Percentiles rank a stretch among this genome's conserved stretches.
Evolutionary conservation across 768 basidiomycete genomes (phyloP).

Genomic region (Amanita phalloides): DNA sequence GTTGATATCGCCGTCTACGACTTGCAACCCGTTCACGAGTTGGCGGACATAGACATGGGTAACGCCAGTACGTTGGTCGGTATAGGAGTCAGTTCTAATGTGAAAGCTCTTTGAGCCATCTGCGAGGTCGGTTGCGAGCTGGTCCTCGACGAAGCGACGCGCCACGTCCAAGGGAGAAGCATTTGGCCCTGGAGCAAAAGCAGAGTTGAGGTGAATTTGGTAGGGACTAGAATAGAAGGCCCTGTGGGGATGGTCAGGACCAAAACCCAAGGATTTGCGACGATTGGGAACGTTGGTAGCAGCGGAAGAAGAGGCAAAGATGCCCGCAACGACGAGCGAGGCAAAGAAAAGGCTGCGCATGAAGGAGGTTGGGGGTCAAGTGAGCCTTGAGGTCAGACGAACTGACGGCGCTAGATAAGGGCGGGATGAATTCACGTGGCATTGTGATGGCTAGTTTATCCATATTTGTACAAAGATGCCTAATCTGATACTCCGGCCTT

Average conservation of each 20-base stretch:
- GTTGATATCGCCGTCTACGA: constrained; percentile 87
- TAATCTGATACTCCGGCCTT: constrained; percentile 20
- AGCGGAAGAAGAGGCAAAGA: neutral
- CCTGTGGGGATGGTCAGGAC: constrained; percentile 68
- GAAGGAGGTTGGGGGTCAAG: neutral
- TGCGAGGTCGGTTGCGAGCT: constrained; percentile 23
- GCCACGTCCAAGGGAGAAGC: constrained; percentile 46
- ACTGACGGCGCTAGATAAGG: neutral
- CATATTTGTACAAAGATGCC: neutral
- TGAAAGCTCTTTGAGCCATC: constrained; percentile 32
- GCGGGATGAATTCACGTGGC: neutral
- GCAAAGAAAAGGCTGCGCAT: constrained; percentile 4
- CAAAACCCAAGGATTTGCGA: constrained; percentile 88
- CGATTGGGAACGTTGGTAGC: constrained; percentile 25
- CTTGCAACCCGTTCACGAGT: constrained; percentile 75
- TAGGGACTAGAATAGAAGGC: constrained; percentile 44
- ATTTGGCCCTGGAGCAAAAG: constrained; percentile 24
- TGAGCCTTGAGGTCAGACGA: neutral
- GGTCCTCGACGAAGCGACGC: constrained; percentile 42
- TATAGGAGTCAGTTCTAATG: constrained; percentile 79
- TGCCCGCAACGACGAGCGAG: constrained; percentile 1
- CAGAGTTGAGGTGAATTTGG: constrained; percentile 29
- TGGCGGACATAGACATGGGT: constrained; percentile 88
- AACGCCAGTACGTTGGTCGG: constrained; percentile 75
- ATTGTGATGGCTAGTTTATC: neutral